A percentile compares a stretch with the other conserved stretches of the same genome.
Conservation (phyloP, 768 basidiomycete species). For the Mycena venus region DNA sequence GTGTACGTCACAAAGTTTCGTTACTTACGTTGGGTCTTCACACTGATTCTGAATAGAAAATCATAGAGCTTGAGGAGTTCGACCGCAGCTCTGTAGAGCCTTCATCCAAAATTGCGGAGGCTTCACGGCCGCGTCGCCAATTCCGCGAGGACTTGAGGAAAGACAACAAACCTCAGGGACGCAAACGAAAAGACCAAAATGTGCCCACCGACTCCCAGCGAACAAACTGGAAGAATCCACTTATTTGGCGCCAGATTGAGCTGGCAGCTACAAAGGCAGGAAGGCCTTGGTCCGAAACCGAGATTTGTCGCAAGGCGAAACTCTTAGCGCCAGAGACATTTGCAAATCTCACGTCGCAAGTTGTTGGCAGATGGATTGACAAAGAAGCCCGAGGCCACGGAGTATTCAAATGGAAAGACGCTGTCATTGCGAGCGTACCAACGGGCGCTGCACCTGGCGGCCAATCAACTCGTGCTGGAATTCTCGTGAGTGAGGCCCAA, state of each 20-base stretch:
- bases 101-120: slow-evolving; percentile 20
- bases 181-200: slow-evolving; percentile 6
- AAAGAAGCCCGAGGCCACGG: not conserved
- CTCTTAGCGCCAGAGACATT: slow-evolving; percentile 11
- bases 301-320: not conserved
- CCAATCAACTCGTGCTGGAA: not conserved
- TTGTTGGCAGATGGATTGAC: slow-evolving; percentile 26
- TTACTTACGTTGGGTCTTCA: not conserved
- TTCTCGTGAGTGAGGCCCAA: not conserved
- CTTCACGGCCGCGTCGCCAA: slow-evolving; percentile 21
- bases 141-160: slow-evolving; percentile 3
- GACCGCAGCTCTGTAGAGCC: not conserved
- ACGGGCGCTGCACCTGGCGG: not conserved
- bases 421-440: not conserved
- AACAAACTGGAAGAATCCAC: slow-evolving; percentile 24
- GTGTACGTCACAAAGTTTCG: not conserved
- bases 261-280: not conserved
- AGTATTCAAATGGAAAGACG: not conserved
- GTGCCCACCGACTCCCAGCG: not conserved
- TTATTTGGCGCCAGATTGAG: slow-evolving; percentile 17
- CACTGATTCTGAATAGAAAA: not conserved
- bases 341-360: not conserved
- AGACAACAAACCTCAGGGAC: slow-evolving; percentile 2
- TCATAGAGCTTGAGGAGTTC: not conserved
- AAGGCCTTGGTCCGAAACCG: not conserved